phyloP scores from a whole-genome alignment of 2,329 filamentous ascomycete species.

The Dactylellina parvicollis region DNA sequence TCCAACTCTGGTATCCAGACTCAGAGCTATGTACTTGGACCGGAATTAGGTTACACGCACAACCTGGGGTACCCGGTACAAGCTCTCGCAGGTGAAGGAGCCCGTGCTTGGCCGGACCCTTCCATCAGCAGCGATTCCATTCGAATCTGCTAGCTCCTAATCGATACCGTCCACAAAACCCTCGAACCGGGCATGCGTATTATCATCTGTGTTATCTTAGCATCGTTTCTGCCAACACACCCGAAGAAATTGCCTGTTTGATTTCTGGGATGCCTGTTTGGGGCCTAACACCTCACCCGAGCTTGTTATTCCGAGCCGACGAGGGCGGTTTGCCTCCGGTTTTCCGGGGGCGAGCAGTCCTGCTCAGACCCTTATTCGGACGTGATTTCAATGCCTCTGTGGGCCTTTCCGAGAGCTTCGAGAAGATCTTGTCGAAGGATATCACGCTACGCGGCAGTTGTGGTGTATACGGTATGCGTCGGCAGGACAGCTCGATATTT shows the following conservation, averaged over 20 bases:
- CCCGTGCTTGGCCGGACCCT: conserved; percentile 31
- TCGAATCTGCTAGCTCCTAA: conserved; percentile 7
- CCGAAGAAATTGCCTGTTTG: conserved; percentile 44
- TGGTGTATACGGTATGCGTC: conserved; percentile 23
- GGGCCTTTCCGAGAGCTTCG: conserved; percentile 22
- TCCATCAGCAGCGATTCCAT: background rate
- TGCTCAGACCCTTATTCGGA: conserved; percentile 46
- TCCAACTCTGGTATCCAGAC: background rate
- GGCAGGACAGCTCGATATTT: conserved; percentile 40
- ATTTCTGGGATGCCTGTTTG: conserved; percentile 29
- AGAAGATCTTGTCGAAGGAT: conserved; percentile 36
- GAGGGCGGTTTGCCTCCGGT: conserved; percentile 34
- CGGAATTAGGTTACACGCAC: conserved; percentile 33
- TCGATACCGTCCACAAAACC: conserved; percentile 7
- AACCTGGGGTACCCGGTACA: conserved; percentile 50
- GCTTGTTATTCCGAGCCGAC: conserved; percentile 51
- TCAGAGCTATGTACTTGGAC: conserved; percentile 11
- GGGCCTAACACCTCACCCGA: conserved; percentile 32
- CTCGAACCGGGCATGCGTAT: too few relatives aligned
- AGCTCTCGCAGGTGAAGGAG: conserved; percentile 25
- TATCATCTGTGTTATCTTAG: too few relatives aligned
- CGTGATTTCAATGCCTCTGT: conserved; percentile 26
- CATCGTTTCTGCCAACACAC: conserved; percentile 11
- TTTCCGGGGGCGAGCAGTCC: conserved; percentile 39
- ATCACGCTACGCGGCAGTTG: conserved; percentile 26